phyloP scores from a whole-genome alignment of 805 yeast species.

The Zygotorulaspora danielsina region DNA sequence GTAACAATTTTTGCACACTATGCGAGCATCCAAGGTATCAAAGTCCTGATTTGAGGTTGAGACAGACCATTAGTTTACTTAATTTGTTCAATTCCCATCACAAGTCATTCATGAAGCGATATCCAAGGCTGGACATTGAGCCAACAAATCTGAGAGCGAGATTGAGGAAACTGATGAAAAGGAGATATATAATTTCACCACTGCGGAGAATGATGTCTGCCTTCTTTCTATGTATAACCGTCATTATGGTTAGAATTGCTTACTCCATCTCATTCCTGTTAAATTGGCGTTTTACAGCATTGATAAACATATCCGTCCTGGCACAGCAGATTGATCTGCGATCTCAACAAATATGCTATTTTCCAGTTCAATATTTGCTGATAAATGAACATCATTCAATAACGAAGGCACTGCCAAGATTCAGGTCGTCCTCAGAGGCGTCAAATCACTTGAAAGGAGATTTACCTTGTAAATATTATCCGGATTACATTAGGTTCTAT shows the following conservation, averaged over 20 bases:
- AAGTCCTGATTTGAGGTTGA: conserved; percentile 12
- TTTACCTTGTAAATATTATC: conserved; percentile 44
- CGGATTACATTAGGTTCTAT: conserved; percentile 72
- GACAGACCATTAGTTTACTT: conserved; percentile 20
- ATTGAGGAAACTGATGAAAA: background rate
- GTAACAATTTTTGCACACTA: conserved; percentile 11
- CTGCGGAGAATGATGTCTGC: background rate
- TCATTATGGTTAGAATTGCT: conserved; percentile 18
- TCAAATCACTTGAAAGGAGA: conserved; percentile 21
- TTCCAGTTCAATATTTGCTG: conserved; percentile 73
- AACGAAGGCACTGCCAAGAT: conserved; percentile 17
- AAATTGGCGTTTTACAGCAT: conserved; percentile 17
- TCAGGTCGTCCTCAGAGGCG: conserved; percentile 13
- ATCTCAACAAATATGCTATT: conserved; percentile 65
- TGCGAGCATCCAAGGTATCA: conserved; percentile 16
- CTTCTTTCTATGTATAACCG: conserved; percentile 9
- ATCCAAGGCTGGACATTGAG: conserved; percentile 11
- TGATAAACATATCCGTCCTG: conserved; percentile 46
- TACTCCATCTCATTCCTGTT: conserved; percentile 16
- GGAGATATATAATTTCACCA: background rate
- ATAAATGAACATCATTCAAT: conserved; percentile 33
- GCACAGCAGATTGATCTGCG: conserved; percentile 78
- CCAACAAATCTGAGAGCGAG: conserved; percentile 9
- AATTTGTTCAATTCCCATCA: conserved; percentile 25
- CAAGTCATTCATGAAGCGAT: conserved; percentile 16